A percentile compares a stretch with the other conserved stretches of the same genome.
Conservation (phyloP, 2,329 filamentous ascomycete species). For the Colletotrichum lentis region DNA sequence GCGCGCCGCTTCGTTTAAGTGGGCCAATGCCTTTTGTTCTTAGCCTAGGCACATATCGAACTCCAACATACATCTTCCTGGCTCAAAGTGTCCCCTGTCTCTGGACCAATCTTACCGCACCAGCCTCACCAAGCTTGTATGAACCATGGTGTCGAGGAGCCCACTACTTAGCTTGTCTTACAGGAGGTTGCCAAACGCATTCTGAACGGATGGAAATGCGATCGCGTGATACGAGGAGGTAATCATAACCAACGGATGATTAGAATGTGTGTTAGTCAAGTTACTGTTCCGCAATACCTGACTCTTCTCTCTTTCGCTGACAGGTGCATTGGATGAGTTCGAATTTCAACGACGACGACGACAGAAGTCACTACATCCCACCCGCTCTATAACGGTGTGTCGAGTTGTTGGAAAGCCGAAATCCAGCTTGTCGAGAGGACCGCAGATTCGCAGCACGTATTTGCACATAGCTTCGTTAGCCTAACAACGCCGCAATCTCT, state of each 20-base stretch:
- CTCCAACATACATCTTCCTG: neutral
- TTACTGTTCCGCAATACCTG: neutral
- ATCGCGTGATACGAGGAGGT: neutral
- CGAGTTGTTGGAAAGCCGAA: neutral
- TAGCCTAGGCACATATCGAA: too few species aligned
- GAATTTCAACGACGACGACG: neutral
- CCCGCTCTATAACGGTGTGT: neutral
- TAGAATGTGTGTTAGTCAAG: neutral
- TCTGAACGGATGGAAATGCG: neutral
- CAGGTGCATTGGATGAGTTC: neutral
- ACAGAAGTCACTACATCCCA: neutral
- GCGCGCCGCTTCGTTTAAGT: conserved; percentile 22
- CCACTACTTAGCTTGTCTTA: neutral
- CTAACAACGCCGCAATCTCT: neutral
- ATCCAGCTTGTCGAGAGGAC: neutral
- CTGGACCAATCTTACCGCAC: neutral
- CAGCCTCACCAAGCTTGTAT: neutral
- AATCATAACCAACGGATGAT: neutral
- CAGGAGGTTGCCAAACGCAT: neutral
- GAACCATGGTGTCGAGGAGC: neutral
- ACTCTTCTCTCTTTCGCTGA: neutral
- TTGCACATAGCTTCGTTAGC: neutral
- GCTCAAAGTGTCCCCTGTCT: neutral
- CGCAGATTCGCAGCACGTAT: neutral
- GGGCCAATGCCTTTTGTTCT: neutral